Evolutionary conservation across 2,329 filamentous ascomycete genomes (phyloP).

Genomic region (Aspergillus phoenicis): DNA sequence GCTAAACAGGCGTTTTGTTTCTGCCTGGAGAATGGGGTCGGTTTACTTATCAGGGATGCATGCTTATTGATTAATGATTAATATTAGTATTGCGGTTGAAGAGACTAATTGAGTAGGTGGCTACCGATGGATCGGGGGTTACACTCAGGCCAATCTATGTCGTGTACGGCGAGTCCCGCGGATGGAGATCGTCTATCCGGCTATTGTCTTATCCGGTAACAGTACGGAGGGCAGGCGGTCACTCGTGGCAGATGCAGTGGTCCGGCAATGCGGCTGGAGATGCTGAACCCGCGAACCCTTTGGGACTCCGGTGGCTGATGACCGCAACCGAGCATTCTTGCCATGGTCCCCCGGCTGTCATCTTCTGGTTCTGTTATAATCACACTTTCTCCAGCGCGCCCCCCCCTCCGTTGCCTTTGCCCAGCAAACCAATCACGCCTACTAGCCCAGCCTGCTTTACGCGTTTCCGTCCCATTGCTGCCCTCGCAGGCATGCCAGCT

Average conservation of each 20-base stretch:
- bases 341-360: background rate
- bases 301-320: constrained; percentile 2
- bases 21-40: constrained; percentile 3
- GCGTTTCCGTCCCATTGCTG: background rate
- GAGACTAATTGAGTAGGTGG: background rate
- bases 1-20: background rate
- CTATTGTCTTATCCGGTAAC: background rate
- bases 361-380: constrained; percentile 2
- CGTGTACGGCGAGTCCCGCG: background rate
- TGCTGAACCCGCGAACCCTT: background rate
- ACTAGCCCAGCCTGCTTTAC: background rate
- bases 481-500: background rate
- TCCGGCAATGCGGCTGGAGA: background rate
- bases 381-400: background rate
- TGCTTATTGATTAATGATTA: background rate
- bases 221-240: background rate
- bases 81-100: background rate
- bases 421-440: background rate
- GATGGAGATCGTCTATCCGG: background rate
- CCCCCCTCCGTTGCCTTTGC: background rate
- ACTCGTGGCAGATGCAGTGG: background rate
- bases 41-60: background rate
- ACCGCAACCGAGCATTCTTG: background rate
- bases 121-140: background rate
- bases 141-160: background rate